phyloP scores from a whole-genome alignment of 805 yeast species.

The Hanseniaspora meyeri region DNA sequence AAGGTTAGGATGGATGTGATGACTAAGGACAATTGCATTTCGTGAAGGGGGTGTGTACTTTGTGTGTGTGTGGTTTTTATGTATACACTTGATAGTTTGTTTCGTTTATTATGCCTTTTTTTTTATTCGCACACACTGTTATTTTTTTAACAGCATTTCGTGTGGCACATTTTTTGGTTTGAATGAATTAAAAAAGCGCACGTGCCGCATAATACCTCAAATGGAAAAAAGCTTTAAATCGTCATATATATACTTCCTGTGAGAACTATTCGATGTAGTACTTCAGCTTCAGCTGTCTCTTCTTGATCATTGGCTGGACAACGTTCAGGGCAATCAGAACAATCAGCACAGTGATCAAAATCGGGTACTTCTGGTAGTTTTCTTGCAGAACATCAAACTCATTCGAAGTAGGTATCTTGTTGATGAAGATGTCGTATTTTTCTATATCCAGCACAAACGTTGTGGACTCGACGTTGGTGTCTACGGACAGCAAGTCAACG shows the following conservation, averaged over 20 bases:
- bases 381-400: slow-evolving; percentile 66
- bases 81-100: neutral
- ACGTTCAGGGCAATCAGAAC: slow-evolving; percentile 37
- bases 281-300: slow-evolving; percentile 38
- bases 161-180: neutral
- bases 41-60: no score
- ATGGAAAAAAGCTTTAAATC: no score
- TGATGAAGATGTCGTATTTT: slow-evolving; percentile 59
- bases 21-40: neutral
- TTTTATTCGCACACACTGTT: no score
- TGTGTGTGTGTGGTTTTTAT: neutral
- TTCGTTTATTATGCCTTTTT: no score
- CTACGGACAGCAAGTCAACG: slow-evolving; percentile 31
- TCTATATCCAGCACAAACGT: slow-evolving; percentile 55
- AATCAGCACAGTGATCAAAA: slow-evolving; percentile 46
- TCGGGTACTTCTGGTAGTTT: slow-evolving; percentile 53
- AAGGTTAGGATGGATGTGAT: slow-evolving; percentile 5
- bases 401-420: slow-evolving; percentile 65
- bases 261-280: slow-evolving; percentile 34
- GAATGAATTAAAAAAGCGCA: neutral
- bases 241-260: neutral
- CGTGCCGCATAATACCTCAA: no score
- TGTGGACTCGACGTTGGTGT: slow-evolving; percentile 75
- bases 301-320: slow-evolving; percentile 46
- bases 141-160: no score